These are phyloP conservation scores for Penicillium freii DNA, from an alignment of 2,329 filamentous ascomycete species.

Conservation along the genomic window DNA sequence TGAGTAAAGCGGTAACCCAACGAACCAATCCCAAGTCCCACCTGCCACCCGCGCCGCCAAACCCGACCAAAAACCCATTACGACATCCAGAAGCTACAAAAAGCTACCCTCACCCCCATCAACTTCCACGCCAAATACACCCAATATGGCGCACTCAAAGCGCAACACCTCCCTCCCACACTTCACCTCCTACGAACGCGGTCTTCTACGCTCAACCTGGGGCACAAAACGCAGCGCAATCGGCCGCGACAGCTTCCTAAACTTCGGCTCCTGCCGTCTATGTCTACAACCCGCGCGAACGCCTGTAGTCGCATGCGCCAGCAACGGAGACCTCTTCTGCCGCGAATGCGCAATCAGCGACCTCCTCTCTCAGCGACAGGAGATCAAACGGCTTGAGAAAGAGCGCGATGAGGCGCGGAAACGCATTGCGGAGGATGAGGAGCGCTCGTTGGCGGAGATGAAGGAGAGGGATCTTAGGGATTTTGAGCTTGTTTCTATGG, in stretches of 20 bases:
- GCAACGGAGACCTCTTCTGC: constrained; percentile 85
- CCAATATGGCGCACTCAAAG: constrained; percentile 57
- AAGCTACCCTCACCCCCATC: not conserved
- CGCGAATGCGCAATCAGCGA: constrained; percentile 90
- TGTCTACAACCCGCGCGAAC: constrained; percentile 79
- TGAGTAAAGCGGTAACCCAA: not conserved
- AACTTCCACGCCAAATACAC: not conserved
- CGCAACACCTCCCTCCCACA: constrained; percentile 88
- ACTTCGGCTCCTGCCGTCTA: constrained; percentile 83
- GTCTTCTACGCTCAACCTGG: constrained; percentile 78
- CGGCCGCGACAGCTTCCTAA: constrained; percentile 84
- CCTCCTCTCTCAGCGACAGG: constrained; percentile 85
- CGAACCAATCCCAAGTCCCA: not conserved
- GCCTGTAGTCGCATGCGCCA: constrained; percentile 79
- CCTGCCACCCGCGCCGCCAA: not conserved
- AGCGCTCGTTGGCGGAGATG: constrained; percentile 66
- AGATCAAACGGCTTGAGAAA: constrained; percentile 78
- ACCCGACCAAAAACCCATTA: constrained; percentile 4
- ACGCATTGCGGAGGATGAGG: constrained; percentile 61
- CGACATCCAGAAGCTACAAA: constrained; percentile 3
- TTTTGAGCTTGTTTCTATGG: constrained; percentile 83
- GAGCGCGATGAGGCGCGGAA: constrained; percentile 60
- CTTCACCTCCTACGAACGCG: constrained; percentile 89
- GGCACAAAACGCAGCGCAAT: constrained; percentile 78
- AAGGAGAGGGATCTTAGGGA: constrained; percentile 69